Conservation (phyloP, 495 filamentous ascomycete genomes). For the Aspergillus incahuasiensis region DNA sequence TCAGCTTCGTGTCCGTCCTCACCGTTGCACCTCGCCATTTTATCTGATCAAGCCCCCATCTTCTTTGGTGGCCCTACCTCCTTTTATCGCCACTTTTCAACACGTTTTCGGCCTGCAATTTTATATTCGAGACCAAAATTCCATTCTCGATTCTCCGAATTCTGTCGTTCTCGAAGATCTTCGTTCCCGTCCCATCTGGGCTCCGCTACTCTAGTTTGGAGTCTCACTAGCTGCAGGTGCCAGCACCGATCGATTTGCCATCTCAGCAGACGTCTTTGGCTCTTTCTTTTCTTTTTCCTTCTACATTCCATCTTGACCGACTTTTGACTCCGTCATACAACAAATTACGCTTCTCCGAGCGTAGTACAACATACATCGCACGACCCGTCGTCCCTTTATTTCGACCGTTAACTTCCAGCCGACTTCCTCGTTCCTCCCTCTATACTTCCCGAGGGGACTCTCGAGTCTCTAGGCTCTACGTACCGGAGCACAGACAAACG, state of each 20-base stretch:
- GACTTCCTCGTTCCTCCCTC: conserved; percentile 5
- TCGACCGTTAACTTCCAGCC: conserved; percentile 15
- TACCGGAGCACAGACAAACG: background rate
- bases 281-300: conserved; percentile 23
- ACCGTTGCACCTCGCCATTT: conserved; percentile 10
- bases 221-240: conserved; percentile 19
- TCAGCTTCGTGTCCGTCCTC: too few species aligned
- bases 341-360: conserved; percentile 33
- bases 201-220: conserved; percentile 17
- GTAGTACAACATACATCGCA: conserved; percentile 35
- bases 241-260: conserved; percentile 16
- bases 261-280: conserved; percentile 19
- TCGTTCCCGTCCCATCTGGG: conserved; percentile 15
- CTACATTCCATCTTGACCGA: conserved; percentile 38
- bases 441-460: background rate
- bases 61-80: conserved; percentile 5
- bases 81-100: conserved; percentile 13
- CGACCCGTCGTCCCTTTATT: conserved; percentile 22
- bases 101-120: too few species aligned
- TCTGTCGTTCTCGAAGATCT: conserved; percentile 14
- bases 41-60: conserved; percentile 19
- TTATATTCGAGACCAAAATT: too few species aligned
- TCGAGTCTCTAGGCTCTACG: conserved; percentile 1
- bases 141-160: background rate
- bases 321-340: conserved; percentile 42